A percentile compares a stretch with the other conserved stretches of the same genome.
Conservation (phyloP, 148 eudicot species). For the Spergularia bocconei region DNA sequence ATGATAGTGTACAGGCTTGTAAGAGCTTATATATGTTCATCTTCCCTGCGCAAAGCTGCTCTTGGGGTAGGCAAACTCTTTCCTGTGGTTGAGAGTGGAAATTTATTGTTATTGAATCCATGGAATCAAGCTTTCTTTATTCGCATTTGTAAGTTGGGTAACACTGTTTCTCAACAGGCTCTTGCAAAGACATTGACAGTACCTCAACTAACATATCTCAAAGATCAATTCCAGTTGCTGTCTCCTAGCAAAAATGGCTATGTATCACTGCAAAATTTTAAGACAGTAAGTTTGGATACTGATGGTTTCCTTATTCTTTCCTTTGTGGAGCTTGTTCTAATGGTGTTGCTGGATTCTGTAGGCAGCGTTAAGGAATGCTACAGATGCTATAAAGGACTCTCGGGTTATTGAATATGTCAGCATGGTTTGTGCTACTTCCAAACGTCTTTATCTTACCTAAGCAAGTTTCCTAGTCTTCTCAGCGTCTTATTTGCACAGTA, state of each 20-base stretch:
- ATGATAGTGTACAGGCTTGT: slow-evolving; percentile 82
- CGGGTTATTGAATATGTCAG: slow-evolving; percentile 73
- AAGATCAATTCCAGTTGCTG: slow-evolving; percentile 76
- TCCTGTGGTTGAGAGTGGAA: background rate
- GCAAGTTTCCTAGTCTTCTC: background rate
- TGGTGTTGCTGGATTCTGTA: slow-evolving; percentile 27
- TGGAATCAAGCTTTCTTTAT: background rate
- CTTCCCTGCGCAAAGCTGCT: slow-evolving; percentile 86
- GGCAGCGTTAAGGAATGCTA: slow-evolving; percentile 58
- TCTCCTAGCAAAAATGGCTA: slow-evolving; percentile 83
- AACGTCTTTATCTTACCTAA: background rate
- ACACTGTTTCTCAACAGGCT: slow-evolving; percentile 48
- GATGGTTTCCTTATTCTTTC: background rate
- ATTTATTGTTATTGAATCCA: background rate
- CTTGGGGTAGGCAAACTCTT: slow-evolving; percentile 61
- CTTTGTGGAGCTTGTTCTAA: slow-evolving; percentile 7
- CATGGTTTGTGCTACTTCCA: slow-evolving; percentile 41
- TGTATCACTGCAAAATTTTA: slow-evolving; percentile 67
- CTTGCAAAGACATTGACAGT: slow-evolving; percentile 79
- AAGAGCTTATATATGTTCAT: slow-evolving; percentile 76
- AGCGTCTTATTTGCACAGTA: background rate
- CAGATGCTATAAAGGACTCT: slow-evolving; percentile 92
- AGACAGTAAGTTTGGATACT: slow-evolving; percentile 39
- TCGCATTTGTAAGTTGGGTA: background rate
- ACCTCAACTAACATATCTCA: slow-evolving; percentile 67